Conservation (phyloP, 1,284 basidiomycete genomes). For the Marasmius tenuissimus region DNA sequence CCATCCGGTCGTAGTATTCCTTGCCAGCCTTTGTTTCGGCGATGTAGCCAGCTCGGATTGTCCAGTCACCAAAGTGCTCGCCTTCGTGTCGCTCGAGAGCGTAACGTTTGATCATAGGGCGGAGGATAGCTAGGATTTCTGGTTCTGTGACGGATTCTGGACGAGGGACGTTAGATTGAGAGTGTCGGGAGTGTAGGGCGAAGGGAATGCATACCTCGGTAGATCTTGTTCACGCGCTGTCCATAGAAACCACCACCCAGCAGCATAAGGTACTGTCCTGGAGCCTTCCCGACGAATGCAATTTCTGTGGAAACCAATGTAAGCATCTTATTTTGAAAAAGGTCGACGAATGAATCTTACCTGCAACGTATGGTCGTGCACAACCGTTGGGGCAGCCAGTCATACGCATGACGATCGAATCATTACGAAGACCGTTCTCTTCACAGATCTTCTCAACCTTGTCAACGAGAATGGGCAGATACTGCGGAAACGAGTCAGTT, state of each 20-base stretch:
- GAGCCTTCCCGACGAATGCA: conserved; percentile 96
- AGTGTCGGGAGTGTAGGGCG: background rate
- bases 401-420: conserved; percentile 98
- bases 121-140: conserved; percentile 89
- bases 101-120: conserved; percentile 92
- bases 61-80: conserved; percentile 95
- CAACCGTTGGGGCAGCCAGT: conserved; percentile 95
- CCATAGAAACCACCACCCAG: conserved; percentile 95
- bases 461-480: conserved; percentile 91
- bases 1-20: conserved; percentile 70
- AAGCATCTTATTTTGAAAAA: background rate
- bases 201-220: conserved; percentile 55
- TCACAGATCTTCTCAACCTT: conserved; percentile 97
- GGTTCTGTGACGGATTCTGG: conserved; percentile 90
- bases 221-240: conserved; percentile 92
- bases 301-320: conserved; percentile 58
- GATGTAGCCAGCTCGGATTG: conserved; percentile 86
- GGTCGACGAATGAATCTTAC: conserved; percentile 34
- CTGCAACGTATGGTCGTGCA: conserved; percentile 91
- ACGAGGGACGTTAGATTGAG: conserved; percentile 1
- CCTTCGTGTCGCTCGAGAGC: conserved; percentile 88
- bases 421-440: conserved; percentile 88
- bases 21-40: conserved; percentile 76
- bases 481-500: conserved; percentile 42
- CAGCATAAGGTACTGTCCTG: conserved; percentile 92